Conservation (phyloP, 129 eudicot genomes). For the Flaveria trinervia region DNA sequence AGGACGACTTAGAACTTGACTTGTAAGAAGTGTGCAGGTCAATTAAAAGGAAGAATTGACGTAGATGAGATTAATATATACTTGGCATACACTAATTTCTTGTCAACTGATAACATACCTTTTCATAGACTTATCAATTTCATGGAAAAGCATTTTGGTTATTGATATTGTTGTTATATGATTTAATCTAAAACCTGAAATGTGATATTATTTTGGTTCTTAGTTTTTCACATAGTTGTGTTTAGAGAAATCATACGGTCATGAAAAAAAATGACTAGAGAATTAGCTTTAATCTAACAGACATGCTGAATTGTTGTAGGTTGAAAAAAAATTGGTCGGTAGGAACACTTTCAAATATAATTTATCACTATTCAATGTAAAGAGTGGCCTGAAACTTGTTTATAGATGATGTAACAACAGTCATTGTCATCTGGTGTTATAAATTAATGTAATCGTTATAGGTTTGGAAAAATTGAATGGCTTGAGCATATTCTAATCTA, state of each 20-base stretch:
- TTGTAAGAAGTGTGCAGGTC: too few relatives aligned
- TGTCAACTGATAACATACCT: not conserved
- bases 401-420: too few relatives aligned
- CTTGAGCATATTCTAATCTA: too few relatives aligned
- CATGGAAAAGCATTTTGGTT: not conserved
- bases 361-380: too few relatives aligned
- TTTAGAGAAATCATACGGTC: not conserved
- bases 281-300: not conserved
- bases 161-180: not conserved
- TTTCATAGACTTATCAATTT: not conserved
- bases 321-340: not conserved
- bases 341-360: constrained; percentile 1
- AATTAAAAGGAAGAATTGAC: not conserved
- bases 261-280: not conserved
- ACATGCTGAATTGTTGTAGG: constrained; percentile 6
- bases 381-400: too few relatives aligned
- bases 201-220: not conserved
- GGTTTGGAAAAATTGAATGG: too few relatives aligned
- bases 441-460: too few relatives aligned
- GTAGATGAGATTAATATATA: not conserved
- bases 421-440: too few relatives aligned
- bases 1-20: too few relatives aligned
- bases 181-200: too few relatives aligned
- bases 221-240: not conserved
- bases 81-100: not conserved